These are phyloP conservation scores for Diplodia seriata DNA, from an alignment of 2,329 filamentous ascomycete genomes.

Conservation along the genomic window DNA sequence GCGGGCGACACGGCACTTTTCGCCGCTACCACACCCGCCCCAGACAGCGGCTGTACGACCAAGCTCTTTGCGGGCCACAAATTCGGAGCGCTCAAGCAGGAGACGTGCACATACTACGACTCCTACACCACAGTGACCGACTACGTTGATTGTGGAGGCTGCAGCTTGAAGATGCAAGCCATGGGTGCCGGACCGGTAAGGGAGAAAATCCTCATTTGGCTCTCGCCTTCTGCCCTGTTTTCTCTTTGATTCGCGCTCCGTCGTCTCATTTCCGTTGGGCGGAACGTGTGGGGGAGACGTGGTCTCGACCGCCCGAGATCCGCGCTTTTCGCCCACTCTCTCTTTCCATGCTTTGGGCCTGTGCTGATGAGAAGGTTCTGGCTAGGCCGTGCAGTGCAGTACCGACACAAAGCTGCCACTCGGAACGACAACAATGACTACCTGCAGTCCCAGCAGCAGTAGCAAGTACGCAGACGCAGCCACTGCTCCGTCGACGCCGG, in stretches of 20 bases:
- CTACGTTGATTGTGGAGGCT: constrained; percentile 42
- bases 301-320: neutral
- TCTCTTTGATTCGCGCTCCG: no score
- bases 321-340: neutral
- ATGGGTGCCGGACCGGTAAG: constrained; percentile 41
- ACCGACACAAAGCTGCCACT: constrained; percentile 11
- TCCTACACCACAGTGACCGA: constrained; percentile 39
- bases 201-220: neutral
- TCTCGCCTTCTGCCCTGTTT: neutral
- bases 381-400: constrained; percentile 21
- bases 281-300: neutral
- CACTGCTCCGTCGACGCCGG: neutral
- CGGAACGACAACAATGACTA: constrained; percentile 19
- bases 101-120: constrained; percentile 39
- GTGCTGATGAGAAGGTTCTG: constrained; percentile 12
- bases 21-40: neutral
- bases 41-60: constrained; percentile 14
- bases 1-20: neutral
- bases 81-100: constrained; percentile 35
- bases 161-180: constrained; percentile 35
- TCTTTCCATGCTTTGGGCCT: neutral
- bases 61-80: constrained; percentile 7
- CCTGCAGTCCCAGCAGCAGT: constrained; percentile 4
- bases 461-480: neutral
- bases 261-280: constrained; percentile 28